Percentiles rank a stretch among this genome's conserved stretches.
Conservation (phyloP, 2,329 filamentous ascomycete species). For the Fusarium sp. region DNA sequence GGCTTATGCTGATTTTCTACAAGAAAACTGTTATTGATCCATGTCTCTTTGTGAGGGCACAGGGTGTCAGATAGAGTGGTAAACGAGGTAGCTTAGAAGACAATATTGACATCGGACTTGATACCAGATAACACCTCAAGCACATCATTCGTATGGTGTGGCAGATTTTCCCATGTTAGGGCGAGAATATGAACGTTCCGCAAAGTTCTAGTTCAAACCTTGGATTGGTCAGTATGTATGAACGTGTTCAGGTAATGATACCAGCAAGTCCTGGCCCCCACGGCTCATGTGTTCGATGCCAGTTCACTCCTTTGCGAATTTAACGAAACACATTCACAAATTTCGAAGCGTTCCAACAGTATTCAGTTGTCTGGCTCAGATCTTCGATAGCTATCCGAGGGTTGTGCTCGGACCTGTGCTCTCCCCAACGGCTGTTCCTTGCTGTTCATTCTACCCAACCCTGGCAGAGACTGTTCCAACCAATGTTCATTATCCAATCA, state of each 20-base stretch:
- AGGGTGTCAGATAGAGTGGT: neutral
- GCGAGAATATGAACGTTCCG: neutral
- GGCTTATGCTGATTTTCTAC: accelerated
- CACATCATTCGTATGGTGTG: neutral
- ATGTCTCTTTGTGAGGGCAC: neutral
- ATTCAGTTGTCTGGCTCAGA: neutral
- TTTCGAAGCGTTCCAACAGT: no score
- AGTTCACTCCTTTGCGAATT: neutral
- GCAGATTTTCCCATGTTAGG: neutral
- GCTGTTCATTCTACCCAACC: neutral
- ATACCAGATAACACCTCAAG: neutral
- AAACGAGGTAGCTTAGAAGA: neutral
- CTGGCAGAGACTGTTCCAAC: neutral
- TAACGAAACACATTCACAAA: neutral
- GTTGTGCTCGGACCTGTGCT: neutral
- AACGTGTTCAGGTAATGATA: neutral
- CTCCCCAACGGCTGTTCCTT: neutral
- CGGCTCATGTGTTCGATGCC: neutral
- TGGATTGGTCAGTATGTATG: neutral
- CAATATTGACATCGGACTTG: neutral
- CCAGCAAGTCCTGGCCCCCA: neutral
- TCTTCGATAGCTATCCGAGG: neutral
- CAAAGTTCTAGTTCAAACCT: neutral
- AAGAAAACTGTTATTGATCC: neutral
- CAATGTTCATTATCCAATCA: neutral